Base-by-base conservation (phyloP, 768 basidiomycete species). In the Tremella mesenterica region DNA sequence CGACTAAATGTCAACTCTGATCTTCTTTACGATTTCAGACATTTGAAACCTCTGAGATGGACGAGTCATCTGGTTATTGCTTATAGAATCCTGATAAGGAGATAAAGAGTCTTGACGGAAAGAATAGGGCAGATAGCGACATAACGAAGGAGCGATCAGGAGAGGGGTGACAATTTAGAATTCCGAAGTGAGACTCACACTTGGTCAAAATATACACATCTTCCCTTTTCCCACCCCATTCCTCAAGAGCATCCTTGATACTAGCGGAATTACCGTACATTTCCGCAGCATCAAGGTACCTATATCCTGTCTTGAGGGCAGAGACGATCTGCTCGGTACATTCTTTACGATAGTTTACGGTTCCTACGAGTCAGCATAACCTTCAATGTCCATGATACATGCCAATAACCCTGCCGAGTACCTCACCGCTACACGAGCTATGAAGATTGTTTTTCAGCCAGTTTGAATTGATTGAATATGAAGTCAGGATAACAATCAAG, bases 131-230 rank as follows among this genome's bases (percentile, higher is more conserved):
- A 9, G 27, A 13, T 34, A n/a, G n/a, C n/a, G n/a, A n/a, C n/a
- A n/a, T n/a, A n/a, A n/a, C n/a, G n/a, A n/a, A n/a, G n/a, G 18
- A 33, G 27, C 21, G 2, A 10, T 21, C 6, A 33, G 13, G 44
- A 12, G 12, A 50, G 4, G 29, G n/a, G 23, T 3, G 21, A 28
- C 21, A 47, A 4, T 9, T 39, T 23, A 44, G 30, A 12, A 5
- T 25, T 16, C 26, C 16, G 13, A 5, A 38, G 38, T 14, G 14
- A 38, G 20, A 60, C 60, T 44, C 44, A 64, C 63, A 62, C 51
- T 69, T 73, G 31, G 65, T 66, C 7, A 82, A 81, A 59, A 86
- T 76, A 70, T 78, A 86, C 9, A 86, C 67, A 46, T 65, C 46
- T 41, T 71, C 64, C 25, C 73, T 39, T 2, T 62, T 44, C 8